phyloP scores from a whole-genome alignment of 257 asterid genomes.

The Ocimum tenuiflorum region DNA sequence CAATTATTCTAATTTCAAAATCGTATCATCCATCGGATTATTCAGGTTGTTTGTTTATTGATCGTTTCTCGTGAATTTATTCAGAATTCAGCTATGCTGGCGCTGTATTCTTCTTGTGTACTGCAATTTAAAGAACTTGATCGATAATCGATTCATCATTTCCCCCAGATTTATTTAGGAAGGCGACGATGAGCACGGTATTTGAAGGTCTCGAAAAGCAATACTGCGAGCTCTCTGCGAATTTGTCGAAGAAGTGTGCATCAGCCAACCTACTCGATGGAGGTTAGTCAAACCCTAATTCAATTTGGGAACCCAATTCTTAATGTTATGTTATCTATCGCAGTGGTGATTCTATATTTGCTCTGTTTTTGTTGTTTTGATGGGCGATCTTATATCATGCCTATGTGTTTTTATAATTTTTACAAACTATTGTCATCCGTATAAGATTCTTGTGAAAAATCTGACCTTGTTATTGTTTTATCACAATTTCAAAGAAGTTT shows the following conservation, averaged over 20 bases:
- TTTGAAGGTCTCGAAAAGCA: conserved; percentile 54
- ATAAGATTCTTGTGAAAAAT: neutral
- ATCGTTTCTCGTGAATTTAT: neutral
- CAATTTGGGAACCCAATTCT: neutral
- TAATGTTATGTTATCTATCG: neutral
- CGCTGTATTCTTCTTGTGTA: neutral
- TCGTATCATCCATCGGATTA: conserved; percentile 8
- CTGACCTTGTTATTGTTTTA: neutral
- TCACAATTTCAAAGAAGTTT: neutral
- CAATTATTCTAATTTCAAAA: neutral
- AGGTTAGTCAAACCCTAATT: conserved; percentile 26
- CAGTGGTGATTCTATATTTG: neutral
- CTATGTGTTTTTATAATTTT: neutral
- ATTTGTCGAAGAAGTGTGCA: conserved; percentile 32
- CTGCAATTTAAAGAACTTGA: conserved; percentile 2
- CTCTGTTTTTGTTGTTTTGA: neutral
- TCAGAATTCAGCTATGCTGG: neutral
- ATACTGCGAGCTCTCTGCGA: conserved; percentile 55
- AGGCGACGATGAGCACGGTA: conserved; percentile 38
- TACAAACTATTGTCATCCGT: neutral
- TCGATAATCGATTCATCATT: conserved; percentile 9
- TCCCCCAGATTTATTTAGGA: conserved; percentile 1
- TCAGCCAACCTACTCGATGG: conserved; percentile 35
- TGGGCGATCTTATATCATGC: neutral
- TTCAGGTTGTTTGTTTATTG: conserved; percentile 15